These are phyloP conservation scores for Mortierella sp. DNA, from an alignment of 371 early-diverging fungal genomes.

Conservation along the genomic window DNA sequence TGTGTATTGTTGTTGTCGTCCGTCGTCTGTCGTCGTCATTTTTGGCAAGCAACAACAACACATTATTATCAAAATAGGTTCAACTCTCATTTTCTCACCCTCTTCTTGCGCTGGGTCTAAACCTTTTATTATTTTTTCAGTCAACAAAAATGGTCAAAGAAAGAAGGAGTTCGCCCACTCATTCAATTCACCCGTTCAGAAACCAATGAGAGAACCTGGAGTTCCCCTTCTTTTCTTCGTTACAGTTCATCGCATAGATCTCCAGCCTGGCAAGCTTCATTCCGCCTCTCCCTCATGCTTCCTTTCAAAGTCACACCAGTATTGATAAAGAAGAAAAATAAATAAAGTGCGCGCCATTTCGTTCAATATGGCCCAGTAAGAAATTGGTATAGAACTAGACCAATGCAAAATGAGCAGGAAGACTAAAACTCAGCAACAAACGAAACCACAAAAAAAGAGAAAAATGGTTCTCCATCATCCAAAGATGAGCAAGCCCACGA, in stretches of 20 bases:
- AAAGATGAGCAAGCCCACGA: not conserved
- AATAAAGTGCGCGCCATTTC: not conserved
- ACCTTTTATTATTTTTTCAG: not conserved
- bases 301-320: not conserved
- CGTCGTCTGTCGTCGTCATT: not conserved
- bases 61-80: not conserved
- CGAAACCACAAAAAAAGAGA: not conserved
- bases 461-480: not conserved
- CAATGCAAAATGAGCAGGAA: not conserved
- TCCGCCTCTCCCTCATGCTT: not conserved
- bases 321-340: not conserved
- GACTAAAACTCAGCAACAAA: conserved; percentile 8
- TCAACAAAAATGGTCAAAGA: not conserved
- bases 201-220: not conserved
- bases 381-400: not conserved
- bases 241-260: not conserved
- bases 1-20: not conserved
- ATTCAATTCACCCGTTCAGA: not conserved
- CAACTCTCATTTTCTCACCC: too few relatives aligned
- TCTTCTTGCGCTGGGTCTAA: conserved; percentile 4
- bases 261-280: not conserved
- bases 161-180: too few relatives aligned
- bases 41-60: not conserved
- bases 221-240: not conserved
- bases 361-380: not conserved